These are phyloP conservation scores for Rhynchospora pubera DNA, from an alignment of 176 grass and related monocot genomes.

Conservation along the genomic window DNA sequence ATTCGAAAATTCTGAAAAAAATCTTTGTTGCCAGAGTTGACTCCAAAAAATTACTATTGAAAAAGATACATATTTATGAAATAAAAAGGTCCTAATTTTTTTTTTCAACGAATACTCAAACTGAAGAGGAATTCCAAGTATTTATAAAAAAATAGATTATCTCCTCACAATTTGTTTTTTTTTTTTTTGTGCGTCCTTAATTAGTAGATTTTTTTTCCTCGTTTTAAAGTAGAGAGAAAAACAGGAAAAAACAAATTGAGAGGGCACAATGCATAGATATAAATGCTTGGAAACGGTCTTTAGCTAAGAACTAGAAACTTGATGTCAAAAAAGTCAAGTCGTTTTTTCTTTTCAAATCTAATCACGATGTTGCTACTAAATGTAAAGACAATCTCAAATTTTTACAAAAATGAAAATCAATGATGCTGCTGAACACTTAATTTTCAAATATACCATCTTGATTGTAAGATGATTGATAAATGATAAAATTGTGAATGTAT, in stretches of 20 bases:
- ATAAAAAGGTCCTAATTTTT: not conserved
- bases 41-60: no score
- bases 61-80: not conserved
- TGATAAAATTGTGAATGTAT: no score
- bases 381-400: no score
- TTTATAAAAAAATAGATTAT: not conserved
- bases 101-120: not conserved
- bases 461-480: no score
- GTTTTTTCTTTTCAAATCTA: not conserved
- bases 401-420: no score
- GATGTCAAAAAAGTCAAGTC: not conserved
- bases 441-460: no score
- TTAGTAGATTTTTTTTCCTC: not conserved
- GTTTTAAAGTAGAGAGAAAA: not conserved
- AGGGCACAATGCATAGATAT: not conserved
- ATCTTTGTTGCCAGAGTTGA: no score
- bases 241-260: not conserved
- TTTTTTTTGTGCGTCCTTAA: not conserved
- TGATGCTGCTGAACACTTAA: no score
- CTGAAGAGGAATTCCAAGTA: not conserved
- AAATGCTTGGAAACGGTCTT: conserved; percentile 3
- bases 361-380: no score
- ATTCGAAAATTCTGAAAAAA: no score
- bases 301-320: not conserved
- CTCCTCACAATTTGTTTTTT: not conserved